phyloP scores from a whole-genome alignment of 768 basidiomycete genomes.

The Phanerodontia chrysosporium region DNA sequence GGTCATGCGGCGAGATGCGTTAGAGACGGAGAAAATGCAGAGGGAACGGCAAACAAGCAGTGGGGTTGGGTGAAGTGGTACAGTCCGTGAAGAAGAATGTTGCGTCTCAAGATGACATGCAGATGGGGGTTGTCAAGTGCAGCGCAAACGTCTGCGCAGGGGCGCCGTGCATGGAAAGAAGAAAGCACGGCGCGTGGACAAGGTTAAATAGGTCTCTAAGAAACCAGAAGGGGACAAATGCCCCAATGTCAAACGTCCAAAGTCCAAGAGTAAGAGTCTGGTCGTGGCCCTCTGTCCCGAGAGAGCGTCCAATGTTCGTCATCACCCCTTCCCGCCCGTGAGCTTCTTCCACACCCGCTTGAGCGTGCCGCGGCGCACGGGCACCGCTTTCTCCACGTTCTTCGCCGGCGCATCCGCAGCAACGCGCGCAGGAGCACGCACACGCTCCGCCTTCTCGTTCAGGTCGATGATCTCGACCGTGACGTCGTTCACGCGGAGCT shows the following conservation, averaged over 20 bases:
- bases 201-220: neutral
- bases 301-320: neutral
- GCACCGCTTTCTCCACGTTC: neutral
- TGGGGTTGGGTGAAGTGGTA: neutral
- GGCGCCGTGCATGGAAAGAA: neutral
- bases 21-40: neutral
- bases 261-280: neutral
- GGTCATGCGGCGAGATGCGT: neutral
- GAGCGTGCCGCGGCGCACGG: constrained; percentile 15
- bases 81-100: neutral
- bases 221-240: neutral
- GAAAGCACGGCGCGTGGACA: neutral
- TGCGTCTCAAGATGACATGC: no score
- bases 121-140: no score
- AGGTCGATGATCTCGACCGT: constrained; percentile 16
- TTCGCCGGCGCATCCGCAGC: neutral
- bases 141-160: no score
- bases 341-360: constrained; percentile 19
- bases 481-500: constrained; percentile 18
- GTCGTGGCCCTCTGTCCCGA: neutral
- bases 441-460: neutral
- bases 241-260: neutral
- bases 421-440: neutral
- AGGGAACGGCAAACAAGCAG: neutral
- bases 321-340: constrained; percentile 13